A percentile compares a stretch with the other conserved stretches of the same genome.
Conservation (phyloP, 2,329 filamentous ascomycete genomes). For the Trichoderma afroharzianum region DNA sequence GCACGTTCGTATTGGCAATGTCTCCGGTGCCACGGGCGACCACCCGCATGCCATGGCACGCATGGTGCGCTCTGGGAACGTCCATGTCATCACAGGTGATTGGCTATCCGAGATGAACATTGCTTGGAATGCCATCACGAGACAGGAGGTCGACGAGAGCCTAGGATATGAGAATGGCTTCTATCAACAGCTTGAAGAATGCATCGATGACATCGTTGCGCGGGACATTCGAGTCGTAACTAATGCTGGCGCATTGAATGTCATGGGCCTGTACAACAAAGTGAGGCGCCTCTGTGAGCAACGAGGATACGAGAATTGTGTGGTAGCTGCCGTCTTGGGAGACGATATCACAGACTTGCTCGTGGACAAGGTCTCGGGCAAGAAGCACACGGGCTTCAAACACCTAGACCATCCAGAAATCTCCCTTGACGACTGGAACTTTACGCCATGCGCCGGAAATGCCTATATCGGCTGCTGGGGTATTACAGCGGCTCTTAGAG, state of each 20-base stretch:
- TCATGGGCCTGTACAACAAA: conserved; percentile 30
- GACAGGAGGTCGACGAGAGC: conserved; percentile 30
- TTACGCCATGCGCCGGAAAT: conserved; percentile 27
- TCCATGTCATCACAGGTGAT: conserved; percentile 39
- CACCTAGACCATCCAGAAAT: conserved; percentile 31
- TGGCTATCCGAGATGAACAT: conserved; percentile 49
- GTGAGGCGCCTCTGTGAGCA: conserved; percentile 30
- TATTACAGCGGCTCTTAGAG: conserved; percentile 41
- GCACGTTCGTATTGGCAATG: conserved; percentile 32
- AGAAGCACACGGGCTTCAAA: conserved; percentile 20
- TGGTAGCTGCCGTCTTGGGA: conserved; percentile 37
- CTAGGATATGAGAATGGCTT: conserved; percentile 38
- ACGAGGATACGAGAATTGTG: conserved; percentile 28
- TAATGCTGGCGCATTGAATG: conserved; percentile 40
- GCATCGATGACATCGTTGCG: conserved; percentile 34
- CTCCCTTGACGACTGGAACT: conserved; percentile 28
- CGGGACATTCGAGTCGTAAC: conserved; percentile 37
- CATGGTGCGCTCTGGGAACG: conserved; percentile 30
- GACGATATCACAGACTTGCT: conserved; percentile 36
- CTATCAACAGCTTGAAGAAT: conserved; percentile 41
- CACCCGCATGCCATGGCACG: conserved; percentile 33
- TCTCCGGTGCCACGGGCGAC: conserved; percentile 34
- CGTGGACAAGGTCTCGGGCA: conserved; percentile 18
- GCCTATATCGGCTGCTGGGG: conserved; percentile 50
- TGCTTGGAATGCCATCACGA: conserved; percentile 38